Percentiles rank a stretch among this genome's conserved stretches.
Conservation (phyloP, 495 filamentous ascomycete genomes). For the Sporormia fimetaria region DNA sequence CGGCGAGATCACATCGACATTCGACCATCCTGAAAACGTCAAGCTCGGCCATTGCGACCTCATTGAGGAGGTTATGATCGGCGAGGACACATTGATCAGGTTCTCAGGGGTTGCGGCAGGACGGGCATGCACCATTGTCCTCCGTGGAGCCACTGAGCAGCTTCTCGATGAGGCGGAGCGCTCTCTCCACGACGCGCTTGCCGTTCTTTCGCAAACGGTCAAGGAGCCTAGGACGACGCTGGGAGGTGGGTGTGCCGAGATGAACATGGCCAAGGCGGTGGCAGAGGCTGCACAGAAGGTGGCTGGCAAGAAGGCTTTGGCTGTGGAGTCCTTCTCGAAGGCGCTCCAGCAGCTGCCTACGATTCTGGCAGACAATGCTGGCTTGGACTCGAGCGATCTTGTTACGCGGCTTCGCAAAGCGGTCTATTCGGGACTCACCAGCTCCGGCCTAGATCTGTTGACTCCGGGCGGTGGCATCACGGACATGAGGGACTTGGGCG, state of each 20-base stretch:
- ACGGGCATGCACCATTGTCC: constrained; percentile 90
- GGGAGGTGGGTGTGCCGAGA: constrained; percentile 92
- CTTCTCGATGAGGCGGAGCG: constrained; percentile 94
- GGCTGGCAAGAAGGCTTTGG: constrained; percentile 90
- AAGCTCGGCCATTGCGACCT: constrained; percentile 91
- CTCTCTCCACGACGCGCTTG: constrained; percentile 89
- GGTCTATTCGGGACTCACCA: constrained; percentile 87
- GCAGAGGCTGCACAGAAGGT: constrained; percentile 89
- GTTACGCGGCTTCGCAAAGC: constrained; percentile 84
- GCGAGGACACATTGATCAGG: constrained; percentile 91
- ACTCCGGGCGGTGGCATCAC: constrained; percentile 86
- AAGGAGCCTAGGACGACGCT: constrained; percentile 88
- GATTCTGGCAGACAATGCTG: constrained; percentile 94
- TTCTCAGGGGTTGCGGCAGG: constrained; percentile 95
- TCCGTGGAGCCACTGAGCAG: constrained; percentile 93
- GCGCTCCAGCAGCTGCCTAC: constrained; percentile 89
- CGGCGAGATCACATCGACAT: constrained; percentile 93
- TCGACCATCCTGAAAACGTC: constrained; percentile 93
- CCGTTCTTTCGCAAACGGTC: constrained; percentile 93
- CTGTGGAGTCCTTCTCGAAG: constrained; percentile 77
- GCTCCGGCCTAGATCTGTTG: constrained; percentile 77
- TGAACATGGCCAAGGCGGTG: constrained; percentile 97
- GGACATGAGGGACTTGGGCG: constrained; percentile 91
- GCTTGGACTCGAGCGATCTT: constrained; percentile 86
- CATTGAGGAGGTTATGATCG: constrained; percentile 96